Conservation (phyloP, 495 filamentous ascomycete genomes). For the Penicillium atrosanguineum region DNA sequence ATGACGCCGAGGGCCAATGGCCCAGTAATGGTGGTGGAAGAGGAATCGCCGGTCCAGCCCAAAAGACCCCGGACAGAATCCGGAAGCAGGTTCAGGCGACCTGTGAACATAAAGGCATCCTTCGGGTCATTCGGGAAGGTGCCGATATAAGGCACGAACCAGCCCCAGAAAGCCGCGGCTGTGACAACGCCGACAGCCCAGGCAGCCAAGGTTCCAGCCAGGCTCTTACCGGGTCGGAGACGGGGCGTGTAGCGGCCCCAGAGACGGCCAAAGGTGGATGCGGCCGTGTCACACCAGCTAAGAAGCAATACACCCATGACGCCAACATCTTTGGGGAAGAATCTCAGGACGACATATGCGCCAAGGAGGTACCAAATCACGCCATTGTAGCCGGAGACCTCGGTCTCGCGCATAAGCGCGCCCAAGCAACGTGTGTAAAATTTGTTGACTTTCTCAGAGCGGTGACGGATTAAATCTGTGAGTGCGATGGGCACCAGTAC, state of each 20-base stretch:
- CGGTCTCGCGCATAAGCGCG: slow-evolving; percentile 93
- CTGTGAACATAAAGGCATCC: slow-evolving; percentile 77
- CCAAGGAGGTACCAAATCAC: slow-evolving; percentile 96
- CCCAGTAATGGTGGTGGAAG: slow-evolving; percentile 55
- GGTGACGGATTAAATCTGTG: slow-evolving; percentile 80
- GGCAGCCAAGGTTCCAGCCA: slow-evolving; percentile 85
- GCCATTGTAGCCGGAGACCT: slow-evolving; percentile 89
- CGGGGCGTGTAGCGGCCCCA: slow-evolving; percentile 82
- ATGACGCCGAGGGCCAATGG: slow-evolving; percentile 75
- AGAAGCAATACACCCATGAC: slow-evolving; percentile 85
- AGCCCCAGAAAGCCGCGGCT: slow-evolving; percentile 84
- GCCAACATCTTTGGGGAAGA: slow-evolving; percentile 92
- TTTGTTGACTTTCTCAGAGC: slow-evolving; percentile 74
- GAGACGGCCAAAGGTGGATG: slow-evolving; percentile 84
- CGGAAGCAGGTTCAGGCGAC: slow-evolving; percentile 62
- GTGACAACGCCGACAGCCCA: slow-evolving; percentile 76
- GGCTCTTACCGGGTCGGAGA: slow-evolving; percentile 81
- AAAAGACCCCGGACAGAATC: slow-evolving; percentile 47
- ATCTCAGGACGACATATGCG: slow-evolving; percentile 77
- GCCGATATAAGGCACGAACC: slow-evolving; percentile 66
- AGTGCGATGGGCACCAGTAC: slow-evolving; percentile 82
- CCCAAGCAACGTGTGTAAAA: slow-evolving; percentile 82
- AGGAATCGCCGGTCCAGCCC: slow-evolving; percentile 39
- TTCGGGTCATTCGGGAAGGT: slow-evolving; percentile 64
- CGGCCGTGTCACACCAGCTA: slow-evolving; percentile 97